A percentile compares a stretch with the other conserved stretches of the same genome.
phyloP scores from a whole-genome alignment of 257 asterid species.

The Solanum corneliomulleri region DNA sequence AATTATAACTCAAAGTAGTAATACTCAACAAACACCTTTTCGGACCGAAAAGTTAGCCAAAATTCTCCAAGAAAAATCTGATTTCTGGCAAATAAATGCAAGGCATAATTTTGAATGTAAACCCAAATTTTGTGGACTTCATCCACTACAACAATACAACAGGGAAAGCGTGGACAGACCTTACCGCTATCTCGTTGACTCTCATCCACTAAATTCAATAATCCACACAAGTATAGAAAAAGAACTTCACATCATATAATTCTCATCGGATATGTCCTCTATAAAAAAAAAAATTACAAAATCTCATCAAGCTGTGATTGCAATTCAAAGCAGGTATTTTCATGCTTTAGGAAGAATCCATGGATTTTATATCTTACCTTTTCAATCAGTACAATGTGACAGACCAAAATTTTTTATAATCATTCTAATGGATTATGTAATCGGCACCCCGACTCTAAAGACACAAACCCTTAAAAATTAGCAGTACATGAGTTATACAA shows the following conservation, averaged over 20 bases:
- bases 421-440: background rate
- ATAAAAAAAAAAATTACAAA: background rate
- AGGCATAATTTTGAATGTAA: background rate
- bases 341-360: background rate
- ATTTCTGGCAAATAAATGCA: background rate
- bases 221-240: background rate
- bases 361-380: background rate
- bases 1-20: background rate
- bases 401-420: background rate
- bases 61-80: background rate
- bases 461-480: background rate
- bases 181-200: background rate
- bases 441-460: background rate
- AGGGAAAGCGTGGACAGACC: background rate
- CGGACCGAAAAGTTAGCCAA: background rate
- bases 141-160: background rate
- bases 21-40: background rate
- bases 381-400: background rate
- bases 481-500: constrained; percentile 1
- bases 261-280: background rate
- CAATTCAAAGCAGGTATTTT: background rate
- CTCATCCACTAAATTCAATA: background rate
- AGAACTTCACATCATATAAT: background rate
- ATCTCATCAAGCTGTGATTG: background rate
- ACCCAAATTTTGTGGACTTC: background rate